Conservation (phyloP, 2,329 filamentous ascomycete species). For the Cladophialophora chaetospira region DNA sequence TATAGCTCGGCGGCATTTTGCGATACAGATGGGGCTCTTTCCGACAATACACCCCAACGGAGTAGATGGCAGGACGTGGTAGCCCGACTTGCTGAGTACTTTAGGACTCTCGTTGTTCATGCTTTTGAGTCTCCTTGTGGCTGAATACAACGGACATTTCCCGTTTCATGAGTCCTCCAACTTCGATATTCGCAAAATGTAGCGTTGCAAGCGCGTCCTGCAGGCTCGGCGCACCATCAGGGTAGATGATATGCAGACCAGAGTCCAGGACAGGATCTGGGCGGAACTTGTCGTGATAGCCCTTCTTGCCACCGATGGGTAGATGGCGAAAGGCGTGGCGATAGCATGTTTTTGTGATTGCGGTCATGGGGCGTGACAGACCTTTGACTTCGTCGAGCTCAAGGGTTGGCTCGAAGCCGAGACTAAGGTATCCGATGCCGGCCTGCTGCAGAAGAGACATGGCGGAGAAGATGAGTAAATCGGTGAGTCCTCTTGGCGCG, state of each 20-base stretch:
- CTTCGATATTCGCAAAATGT: slow-evolving; percentile 45
- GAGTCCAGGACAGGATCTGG: slow-evolving; percentile 40
- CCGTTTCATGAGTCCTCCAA: slow-evolving; percentile 32
- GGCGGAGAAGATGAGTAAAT: slow-evolving; percentile 42
- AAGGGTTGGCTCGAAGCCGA: slow-evolving; percentile 44
- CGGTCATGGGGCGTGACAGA: slow-evolving; percentile 35
- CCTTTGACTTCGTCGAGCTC: slow-evolving; percentile 39
- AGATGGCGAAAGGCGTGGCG: slow-evolving; percentile 38
- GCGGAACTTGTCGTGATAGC: slow-evolving; percentile 44
- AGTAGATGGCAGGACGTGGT: too few species aligned
- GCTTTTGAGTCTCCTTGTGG: too few species aligned
- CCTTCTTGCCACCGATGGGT: slow-evolving; percentile 43
- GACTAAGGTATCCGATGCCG: slow-evolving; percentile 40
- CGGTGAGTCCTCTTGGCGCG: slow-evolving; percentile 42
- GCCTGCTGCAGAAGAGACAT: slow-evolving; percentile 43
- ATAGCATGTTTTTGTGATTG: slow-evolving; percentile 39
- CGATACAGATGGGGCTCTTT: too few species aligned
- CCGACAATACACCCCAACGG: too few species aligned
- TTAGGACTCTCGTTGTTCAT: too few species aligned
- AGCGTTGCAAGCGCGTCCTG: slow-evolving; percentile 40
- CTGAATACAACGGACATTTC: slow-evolving; percentile 11
- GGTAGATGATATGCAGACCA: slow-evolving; percentile 42
- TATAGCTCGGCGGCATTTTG: too few species aligned
- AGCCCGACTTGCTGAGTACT: too few species aligned
- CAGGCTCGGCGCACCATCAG: slow-evolving; percentile 37